Evolutionary conservation across 225 moss, liverwort and hornwort genomes (phyloP), one percentile per base, ranked within the genome.

Genomic region (Asterella californica): DNA sequence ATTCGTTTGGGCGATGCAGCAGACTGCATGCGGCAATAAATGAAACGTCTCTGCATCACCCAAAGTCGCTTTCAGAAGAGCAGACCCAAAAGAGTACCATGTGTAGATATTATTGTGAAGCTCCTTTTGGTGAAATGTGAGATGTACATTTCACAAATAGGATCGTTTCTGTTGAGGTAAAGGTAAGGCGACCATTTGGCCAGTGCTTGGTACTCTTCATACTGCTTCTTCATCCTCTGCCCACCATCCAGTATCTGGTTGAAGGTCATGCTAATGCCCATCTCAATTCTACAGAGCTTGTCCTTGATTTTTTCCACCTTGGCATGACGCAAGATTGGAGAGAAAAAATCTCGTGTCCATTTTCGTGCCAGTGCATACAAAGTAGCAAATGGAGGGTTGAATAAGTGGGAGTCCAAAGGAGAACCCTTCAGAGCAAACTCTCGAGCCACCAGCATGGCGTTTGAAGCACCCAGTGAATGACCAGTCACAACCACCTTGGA

Each of bases 311-410:
- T n/a, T n/a, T 8, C 18, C 14, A 22, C 18, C 15, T 7, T 8
- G 4, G 3, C 22, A 5, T 27, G 22, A 30, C 4, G 5, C 29
- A 36, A 32, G 32, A 4, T n/a, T 2, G 17, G 9, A 15, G 32
- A 10, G 3, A 34, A 15, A 34, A 36, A 66, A 11, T 15, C 12
- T 5, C 33, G 15, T 1, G 6, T 2, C 66, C 4, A 22, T 0
- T 4, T 2, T 17, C 27, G 7, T 30, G 11, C 15, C 66, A 66
- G 10, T 33, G 66, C 29, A 3, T 7, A 2, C 1, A 66, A 4
- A 15, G 66, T 66, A 19, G 42, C 42, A 45, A 22, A 70, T 3
- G 70, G 70, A 70, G 70, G 70, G 24, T 70, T 70, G 70, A 70
- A 70, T 11, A 70, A 70, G 37, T 70, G 70, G 1, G 19, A 70